Conservation (phyloP, 306 rosid genomes). For the Vigna nakashimae region DNA sequence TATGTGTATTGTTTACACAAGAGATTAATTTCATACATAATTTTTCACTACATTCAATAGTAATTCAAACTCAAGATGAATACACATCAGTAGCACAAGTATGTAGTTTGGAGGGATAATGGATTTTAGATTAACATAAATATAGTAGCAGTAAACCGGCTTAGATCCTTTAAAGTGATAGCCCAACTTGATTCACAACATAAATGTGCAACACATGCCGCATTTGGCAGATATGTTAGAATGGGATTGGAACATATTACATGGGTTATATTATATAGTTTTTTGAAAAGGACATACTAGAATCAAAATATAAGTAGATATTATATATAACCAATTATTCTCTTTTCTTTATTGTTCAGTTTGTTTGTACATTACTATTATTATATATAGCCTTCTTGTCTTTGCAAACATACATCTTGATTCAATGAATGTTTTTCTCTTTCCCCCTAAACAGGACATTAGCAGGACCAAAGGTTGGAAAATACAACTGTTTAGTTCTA, state of each 20-base stretch:
- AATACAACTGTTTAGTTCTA: background rate
- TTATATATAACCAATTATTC: no score
- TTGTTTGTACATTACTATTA: no score
- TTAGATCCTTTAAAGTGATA: background rate
- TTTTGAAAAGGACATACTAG: background rate
- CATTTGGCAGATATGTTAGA: background rate
- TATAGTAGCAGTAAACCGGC: constrained; percentile 9
- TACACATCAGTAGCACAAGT: constrained; percentile 29
- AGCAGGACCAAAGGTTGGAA: background rate
- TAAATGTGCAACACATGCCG: background rate
- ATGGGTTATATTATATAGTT: background rate
- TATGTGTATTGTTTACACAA: no score
- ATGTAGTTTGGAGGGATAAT: constrained; percentile 26
- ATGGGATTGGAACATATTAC: background rate
- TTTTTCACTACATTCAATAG: no score
- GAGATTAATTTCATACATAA: no score
- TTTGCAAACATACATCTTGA: no score
- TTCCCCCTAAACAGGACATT: no score
- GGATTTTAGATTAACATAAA: constrained; percentile 26
- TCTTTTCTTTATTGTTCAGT: no score
- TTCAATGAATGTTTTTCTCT: no score
- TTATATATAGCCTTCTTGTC: no score
- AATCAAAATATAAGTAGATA: no score
- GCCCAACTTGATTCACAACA: background rate
- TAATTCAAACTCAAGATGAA: constrained; percentile 29